Evolutionary conservation across 148 eudicot genomes (phyloP), one percentile per base, ranked within the genome.

Genomic region (Rhododendron kiyosumense): DNA sequence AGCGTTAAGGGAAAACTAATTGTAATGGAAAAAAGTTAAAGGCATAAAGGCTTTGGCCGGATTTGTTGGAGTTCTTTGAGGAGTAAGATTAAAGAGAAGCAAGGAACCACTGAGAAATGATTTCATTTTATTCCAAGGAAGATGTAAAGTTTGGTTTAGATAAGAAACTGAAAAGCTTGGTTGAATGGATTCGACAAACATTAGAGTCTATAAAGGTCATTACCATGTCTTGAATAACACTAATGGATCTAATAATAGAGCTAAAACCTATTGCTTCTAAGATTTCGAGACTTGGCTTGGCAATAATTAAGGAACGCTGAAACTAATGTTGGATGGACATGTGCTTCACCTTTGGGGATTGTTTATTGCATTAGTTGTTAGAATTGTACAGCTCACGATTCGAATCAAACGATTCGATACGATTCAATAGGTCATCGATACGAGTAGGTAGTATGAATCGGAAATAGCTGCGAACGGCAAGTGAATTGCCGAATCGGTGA

Each of bases 131-230:
- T 52, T 52, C 38, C 26, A 32, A 81, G 36, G 30, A 38, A 63
- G 7, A 81, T 41, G 74, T 75, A 26, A 38, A 36, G 30, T 45
- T 34, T 28, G 75, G 24, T 24, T 24, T 34, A 61, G 20, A 49
- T 63, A n/a, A 65, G 52, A 20, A 65, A 65, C 26, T 63, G 84
- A 63, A 43, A 38, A 24, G 84, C 76, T 61, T 63, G 51, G 84
- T 61, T 26, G 84, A 18, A 30, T 65, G 32, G 45, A 63, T 63
- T 26, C 26, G 14, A 45, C n/a, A 12, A 43, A 38, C 77, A 65
- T 65, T 20, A 7, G 75, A 61, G 28, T 57, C 73, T 65, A 28
- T 65, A 43, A 67, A 75, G 38, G 57, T 83, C 54, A 46, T 65
- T 83, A 26, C 57, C 32, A 1, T 15, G 71, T 32, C 14, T 83